Evolutionary conservation across 371 early-diverging fungal genomes (phyloP).

Genomic region (Dichotomocladium elegans): DNA sequence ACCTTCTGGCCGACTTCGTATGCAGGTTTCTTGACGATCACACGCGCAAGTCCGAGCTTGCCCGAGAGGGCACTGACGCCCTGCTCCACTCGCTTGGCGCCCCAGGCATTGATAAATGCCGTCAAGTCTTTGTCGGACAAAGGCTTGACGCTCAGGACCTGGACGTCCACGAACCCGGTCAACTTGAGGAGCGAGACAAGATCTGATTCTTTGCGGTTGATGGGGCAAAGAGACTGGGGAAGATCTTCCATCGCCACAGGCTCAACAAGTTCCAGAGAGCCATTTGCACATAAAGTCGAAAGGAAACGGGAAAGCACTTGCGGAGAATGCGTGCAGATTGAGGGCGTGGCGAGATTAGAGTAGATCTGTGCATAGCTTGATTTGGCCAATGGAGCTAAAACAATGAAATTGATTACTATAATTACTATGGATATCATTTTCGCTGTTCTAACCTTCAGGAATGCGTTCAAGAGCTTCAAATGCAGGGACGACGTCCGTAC

Average conservation of each 20-base stretch:
- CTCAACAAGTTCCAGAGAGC: constrained; percentile 30
- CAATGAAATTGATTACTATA: background rate
- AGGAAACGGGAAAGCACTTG: constrained; percentile 39
- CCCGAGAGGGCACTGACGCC: constrained; percentile 44
- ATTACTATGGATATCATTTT: constrained; percentile 17
- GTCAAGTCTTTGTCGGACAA: constrained; percentile 44
- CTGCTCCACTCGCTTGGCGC: constrained; percentile 38
- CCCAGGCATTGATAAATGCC: constrained; percentile 35
- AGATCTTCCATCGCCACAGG: constrained; percentile 27
- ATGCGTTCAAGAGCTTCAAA: constrained; percentile 47
- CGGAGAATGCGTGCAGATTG: constrained; percentile 34
- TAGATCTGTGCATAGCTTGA: constrained; percentile 27
- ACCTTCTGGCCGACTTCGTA: constrained; percentile 79
- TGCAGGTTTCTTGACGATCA: constrained; percentile 75
- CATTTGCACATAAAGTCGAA: constrained; percentile 28
- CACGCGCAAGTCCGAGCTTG: constrained; percentile 35
- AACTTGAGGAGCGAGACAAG: constrained; percentile 41
- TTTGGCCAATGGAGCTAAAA: constrained; percentile 35
- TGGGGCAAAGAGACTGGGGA: constrained; percentile 31
- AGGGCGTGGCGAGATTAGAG: constrained; percentile 34
- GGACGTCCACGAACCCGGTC: constrained; percentile 44
- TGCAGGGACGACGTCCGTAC: constrained; percentile 43
- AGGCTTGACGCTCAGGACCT: constrained; percentile 7
- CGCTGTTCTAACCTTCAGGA: constrained; percentile 31
- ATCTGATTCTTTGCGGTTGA: constrained; percentile 38